Base-by-base conservation (phyloP, 2,329 filamentous ascomycete genomes). In the Xylariomycetidae sp. region DNA sequence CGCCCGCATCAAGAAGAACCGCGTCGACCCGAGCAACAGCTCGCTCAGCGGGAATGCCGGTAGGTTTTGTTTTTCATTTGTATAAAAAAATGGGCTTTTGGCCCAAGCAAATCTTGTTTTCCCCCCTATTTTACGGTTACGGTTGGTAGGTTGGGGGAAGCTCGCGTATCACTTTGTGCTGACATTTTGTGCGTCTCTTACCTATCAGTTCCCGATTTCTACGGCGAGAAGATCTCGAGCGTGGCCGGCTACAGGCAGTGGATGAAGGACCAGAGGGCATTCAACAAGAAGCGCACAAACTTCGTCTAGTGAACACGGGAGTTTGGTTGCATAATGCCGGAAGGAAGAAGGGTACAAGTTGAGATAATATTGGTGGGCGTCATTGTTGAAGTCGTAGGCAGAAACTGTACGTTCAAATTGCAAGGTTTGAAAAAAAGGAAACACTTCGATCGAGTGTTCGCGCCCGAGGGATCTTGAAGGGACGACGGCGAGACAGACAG, bases 151-250 rank as follows among this genome's bases (percentile, higher is more conserved):
- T n/a, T 13, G 15, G 17, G 15, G 15, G 11, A 10, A 20, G 11
- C 13, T 12, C 22, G 16, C 17, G 23, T n/a, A 9, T n/a, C 18
- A 6, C 3, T 14, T 11, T 13, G 16, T 27, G 14, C 34, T 43
- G 25, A 35, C 27, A 8, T 9, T 20, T 3, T 14, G 19, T 13
- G n/a, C n/a, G n/a, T n/a, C n/a, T n/a, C n/a, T n/a, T n/a, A n/a
- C n/a, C 10, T 6, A 29, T 3, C 33, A 74, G 86, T 95, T 1
- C 89, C 90, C 27, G 92, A 98, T 59, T 98, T 95, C 65, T 98
- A 98, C 55, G 92, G 92, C 51, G 92, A 98, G 69, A 97, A 96
- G 74, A 95, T 98, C 51, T 86, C 85, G 32, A 95, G 88, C 52
- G 88, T 97, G 15, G 74, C 81, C 34, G 89, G 87, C 29, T 98